Base-by-base conservation (phyloP, 306 rosid genomes). In the Quercus berberidifolia region DNA sequence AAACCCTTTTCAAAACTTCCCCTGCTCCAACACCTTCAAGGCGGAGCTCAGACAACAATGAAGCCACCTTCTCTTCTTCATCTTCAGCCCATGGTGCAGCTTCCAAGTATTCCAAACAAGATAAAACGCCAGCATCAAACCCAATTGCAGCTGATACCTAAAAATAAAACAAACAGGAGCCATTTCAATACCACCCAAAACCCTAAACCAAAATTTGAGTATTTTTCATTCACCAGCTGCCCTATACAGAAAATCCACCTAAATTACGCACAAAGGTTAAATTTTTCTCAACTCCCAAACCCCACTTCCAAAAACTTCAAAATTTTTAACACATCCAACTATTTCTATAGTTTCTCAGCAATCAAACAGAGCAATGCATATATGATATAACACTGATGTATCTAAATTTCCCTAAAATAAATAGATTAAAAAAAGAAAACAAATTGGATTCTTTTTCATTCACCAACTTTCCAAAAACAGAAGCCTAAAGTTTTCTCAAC, bases 61-160 rank as follows among this genome's bases (percentile, higher is more conserved):
- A 87, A 5, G 99, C 97, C 86, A 93, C 98, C 78, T 96, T 96
- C 88, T 96, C 98, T 79, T 96, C 99, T 83, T 96, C 99, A 71
- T 96, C 99, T 88, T 96, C 99, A 0, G 92, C 94, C 99, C 99
- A 93, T 0, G 98, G 98, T 4, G 98, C 98, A 1, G 99, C 99
- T 87, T 96, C 99, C 83, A 96, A 82, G 85, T 93, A 93, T 78
- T 96, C 98, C 93, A 96, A 90, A 85, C 98, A 96, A 55, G 99
- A 93, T 65, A 96, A 85, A 84, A 96, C 96, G 62, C 98, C 97
- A 2, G 94, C 98, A 74, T 93, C 96, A 75, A 93, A 93, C 28
- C 97, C 98, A 78, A 93, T 91, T 14, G 98, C 99, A 5, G 98
- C 94, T 0, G 99, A 96, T 84, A 93, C 98, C 99, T 92, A 77